Base-by-base conservation (phyloP, 2,329 filamentous ascomycete genomes). In the Aspergillus fumigatus region DNA sequence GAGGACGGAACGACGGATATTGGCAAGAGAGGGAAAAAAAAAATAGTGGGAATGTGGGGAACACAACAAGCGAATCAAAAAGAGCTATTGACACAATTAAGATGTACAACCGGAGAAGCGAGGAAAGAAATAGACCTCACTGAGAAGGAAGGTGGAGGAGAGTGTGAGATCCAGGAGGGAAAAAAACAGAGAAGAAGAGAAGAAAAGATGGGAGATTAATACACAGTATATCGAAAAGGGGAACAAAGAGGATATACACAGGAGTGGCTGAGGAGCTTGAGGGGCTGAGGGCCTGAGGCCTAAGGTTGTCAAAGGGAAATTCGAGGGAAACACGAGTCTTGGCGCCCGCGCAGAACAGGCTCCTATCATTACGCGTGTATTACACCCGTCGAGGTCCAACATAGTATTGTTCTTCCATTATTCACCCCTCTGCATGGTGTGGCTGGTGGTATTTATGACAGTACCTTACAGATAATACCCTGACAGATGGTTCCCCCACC, bases 401-500 rank as follows among this genome's bases (percentile, higher is more conserved):
- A 8, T 11, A 17, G 19, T 47, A 26, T 47, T 11, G 23, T 14
- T 14, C 14, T 23, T 10, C 19, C 4, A 25, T 26, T 47, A 8
- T 26, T 23, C 3, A 17, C 32, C 14, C 32, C 32, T 1, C 32
- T 14, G 11, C 32, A 21, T 11, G 9, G 19, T 47, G 43, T 47
- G 43, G 43, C 52, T 52, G 19, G 45, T 14, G 17, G 10, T 21
- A 10, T 0, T 1, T 7, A 10, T 54, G 26, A 58, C 53, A 27
- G 9, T 55, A 52, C 48, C 11, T 14, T 43, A 48, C 35, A 45
- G 51, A 55, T 5, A 5, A 38, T 26, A 25, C 29, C 3, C 32
- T 38, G 50, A 8, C 32, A 32, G 8, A 14, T 25, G 10, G 2
- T 25, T 14, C 40, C 48, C 64, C 62, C 64, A 58, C 64, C 64